Percentiles rank a stretch among this genome's conserved stretches.
Evolutionary conservation across 192 early-diverging fungal species (phyloP).

Genomic region (Phycomyces nitens): DNA sequence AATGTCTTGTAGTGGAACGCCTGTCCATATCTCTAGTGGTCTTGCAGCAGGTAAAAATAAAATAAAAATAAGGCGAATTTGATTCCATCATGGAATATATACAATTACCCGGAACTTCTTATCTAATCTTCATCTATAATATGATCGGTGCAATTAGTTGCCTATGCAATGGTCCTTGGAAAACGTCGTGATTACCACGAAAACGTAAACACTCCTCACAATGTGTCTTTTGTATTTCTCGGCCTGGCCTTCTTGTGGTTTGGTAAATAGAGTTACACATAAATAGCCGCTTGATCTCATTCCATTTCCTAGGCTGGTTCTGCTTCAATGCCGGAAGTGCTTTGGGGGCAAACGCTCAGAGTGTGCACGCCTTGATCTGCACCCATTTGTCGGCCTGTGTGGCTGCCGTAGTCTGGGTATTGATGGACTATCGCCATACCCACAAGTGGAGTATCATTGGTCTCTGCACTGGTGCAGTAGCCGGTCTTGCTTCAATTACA

Average conservation of each 20-base stretch:
- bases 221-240: slow-evolving; percentile 75
- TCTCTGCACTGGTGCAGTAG: slow-evolving; percentile 87
- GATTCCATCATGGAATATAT: too few relatives aligned
- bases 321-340: slow-evolving; percentile 84
- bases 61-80: too few relatives aligned
- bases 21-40: slow-evolving; percentile 81
- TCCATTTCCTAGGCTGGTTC: slow-evolving; percentile 44
- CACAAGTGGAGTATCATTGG: slow-evolving; percentile 75
- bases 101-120: too few relatives aligned
- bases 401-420: slow-evolving; percentile 67
- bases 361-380: slow-evolving; percentile 70
- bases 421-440: slow-evolving; percentile 64
- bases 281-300: background rate
- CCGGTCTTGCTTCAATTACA: slow-evolving; percentile 84
- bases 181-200: slow-evolving; percentile 67
- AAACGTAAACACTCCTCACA: slow-evolving; percentile 73
- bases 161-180: slow-evolving; percentile 76
- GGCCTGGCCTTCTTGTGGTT: slow-evolving; percentile 83
- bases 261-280: slow-evolving; percentile 52
- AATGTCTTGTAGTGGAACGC: slow-evolving; percentile 54
- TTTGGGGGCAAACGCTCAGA: slow-evolving; percentile 60
- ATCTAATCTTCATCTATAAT: too few relatives aligned
- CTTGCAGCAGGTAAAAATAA: slow-evolving; percentile 46
- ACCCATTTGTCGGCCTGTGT: slow-evolving; percentile 73
- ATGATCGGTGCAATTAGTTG: slow-evolving; percentile 39